These are phyloP conservation scores for Quercus mongolica DNA, from an alignment of 306 rosid genomes.

Conservation along the genomic window DNA sequence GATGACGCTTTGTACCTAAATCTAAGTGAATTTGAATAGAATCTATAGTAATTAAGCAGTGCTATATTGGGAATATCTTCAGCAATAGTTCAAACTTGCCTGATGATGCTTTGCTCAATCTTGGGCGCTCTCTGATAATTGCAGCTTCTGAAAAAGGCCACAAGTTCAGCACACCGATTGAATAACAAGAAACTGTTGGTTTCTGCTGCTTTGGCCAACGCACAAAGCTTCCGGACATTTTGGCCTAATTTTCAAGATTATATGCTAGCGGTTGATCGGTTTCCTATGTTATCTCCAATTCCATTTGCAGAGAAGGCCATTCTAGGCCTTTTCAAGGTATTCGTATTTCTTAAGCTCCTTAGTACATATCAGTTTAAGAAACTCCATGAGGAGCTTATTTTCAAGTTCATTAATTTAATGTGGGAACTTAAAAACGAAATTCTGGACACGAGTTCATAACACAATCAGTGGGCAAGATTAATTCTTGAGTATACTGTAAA, in stretches of 20 bases:
- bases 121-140: constrained; percentile 72
- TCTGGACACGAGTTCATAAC: constrained; percentile 61
- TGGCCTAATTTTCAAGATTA: constrained; percentile 77
- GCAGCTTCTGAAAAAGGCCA: constrained; percentile 94
- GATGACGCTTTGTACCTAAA: constrained; percentile 66
- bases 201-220: constrained; percentile 64
- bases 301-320: constrained; percentile 82
- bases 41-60: constrained; percentile 71
- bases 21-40: constrained; percentile 72
- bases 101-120: constrained; percentile 56
- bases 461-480: constrained; percentile 47
- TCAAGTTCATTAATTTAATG: constrained; percentile 81
- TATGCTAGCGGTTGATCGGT: constrained; percentile 67
- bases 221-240: constrained; percentile 53
- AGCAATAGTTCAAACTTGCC: constrained; percentile 55
- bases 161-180: constrained; percentile 80
- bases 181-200: constrained; percentile 87
- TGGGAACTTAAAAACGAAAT: constrained; percentile 89
- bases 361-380: constrained; percentile 48
- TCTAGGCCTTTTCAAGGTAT: constrained; percentile 56
- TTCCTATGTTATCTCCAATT: constrained; percentile 79
- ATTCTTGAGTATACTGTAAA: constrained; percentile 60
- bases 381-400: constrained; percentile 63
- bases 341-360: constrained; percentile 41
- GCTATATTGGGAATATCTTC: constrained; percentile 68